Evolutionary conservation across 371 early-diverging fungal species (phyloP).

Genomic region (Mortierella sp.): DNA sequence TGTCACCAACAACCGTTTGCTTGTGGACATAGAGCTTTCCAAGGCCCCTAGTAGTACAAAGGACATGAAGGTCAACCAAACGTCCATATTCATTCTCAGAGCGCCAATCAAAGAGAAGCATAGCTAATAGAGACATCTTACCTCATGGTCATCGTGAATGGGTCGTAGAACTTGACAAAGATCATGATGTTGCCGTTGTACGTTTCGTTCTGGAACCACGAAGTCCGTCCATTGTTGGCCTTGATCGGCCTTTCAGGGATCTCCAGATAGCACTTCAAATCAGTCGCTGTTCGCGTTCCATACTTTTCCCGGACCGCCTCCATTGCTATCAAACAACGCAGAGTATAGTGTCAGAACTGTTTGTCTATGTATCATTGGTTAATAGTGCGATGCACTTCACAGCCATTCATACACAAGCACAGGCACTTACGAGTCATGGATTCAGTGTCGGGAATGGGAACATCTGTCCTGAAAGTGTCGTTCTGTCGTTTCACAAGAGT

Average conservation of each 20-base stretch:
- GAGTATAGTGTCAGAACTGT: not conserved
- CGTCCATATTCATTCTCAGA: too few relatives aligned
- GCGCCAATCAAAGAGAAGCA: not conserved
- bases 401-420: too few relatives aligned
- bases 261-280: constrained; percentile 74
- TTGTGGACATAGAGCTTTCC: constrained; percentile 74
- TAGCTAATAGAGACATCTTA: constrained; percentile 45
- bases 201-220: constrained; percentile 47
- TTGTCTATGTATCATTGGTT: constrained; percentile 40
- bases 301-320: constrained; percentile 60
- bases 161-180: constrained; percentile 91
- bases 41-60: constrained; percentile 61
- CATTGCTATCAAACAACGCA: constrained; percentile 48
- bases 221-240: constrained; percentile 24
- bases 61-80: not conserved
- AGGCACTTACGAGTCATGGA: constrained; percentile 61
- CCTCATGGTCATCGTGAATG: constrained; percentile 70
- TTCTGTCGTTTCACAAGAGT: constrained; percentile 84
- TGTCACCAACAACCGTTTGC: constrained; percentile 72
- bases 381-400: not conserved
- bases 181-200: constrained; percentile 66
- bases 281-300: constrained; percentile 57
- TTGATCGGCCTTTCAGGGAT: constrained; percentile 65
- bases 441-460: constrained; percentile 64
- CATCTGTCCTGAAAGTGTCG: constrained; percentile 87